Evolutionary conservation across 176 grass and related monocot species (phyloP).

Genomic region (maize (Zea mays)): Zm-B73-REFERENCE-NAM-5.0 NC_050097.1:210397001-210397500

Average conservation of each 20-base stretch:
- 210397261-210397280: slow-evolving; percentile 41
- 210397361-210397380: slow-evolving; percentile 26
- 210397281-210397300: slow-evolving; percentile 44
- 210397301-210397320: slow-evolving; percentile 38
- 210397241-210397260: slow-evolving; percentile 26
- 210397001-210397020: too few species aligned
- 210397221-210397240: slow-evolving; percentile 42
- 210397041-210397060: not conserved
- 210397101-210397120: not conserved
- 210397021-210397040: not conserved
- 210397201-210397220: slow-evolving; percentile 25
- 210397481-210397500: not conserved
- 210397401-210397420: not conserved
- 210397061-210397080: not conserved
- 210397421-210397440: slow-evolving; percentile 11
- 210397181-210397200: slow-evolving; percentile 32
- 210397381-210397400: not conserved
- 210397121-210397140: slow-evolving; percentile 32
- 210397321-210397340: slow-evolving; percentile 18
- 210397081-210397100: slow-evolving; percentile 37
- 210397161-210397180: slow-evolving; percentile 34
- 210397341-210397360: slow-evolving; percentile 43
- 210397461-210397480: not conserved
- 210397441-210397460: slow-evolving; percentile 26
- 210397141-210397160: slow-evolving; percentile 51